Conservation (phyloP, 2,329 filamentous ascomycete species). For the Sodiomyces alkalinus region DNA sequence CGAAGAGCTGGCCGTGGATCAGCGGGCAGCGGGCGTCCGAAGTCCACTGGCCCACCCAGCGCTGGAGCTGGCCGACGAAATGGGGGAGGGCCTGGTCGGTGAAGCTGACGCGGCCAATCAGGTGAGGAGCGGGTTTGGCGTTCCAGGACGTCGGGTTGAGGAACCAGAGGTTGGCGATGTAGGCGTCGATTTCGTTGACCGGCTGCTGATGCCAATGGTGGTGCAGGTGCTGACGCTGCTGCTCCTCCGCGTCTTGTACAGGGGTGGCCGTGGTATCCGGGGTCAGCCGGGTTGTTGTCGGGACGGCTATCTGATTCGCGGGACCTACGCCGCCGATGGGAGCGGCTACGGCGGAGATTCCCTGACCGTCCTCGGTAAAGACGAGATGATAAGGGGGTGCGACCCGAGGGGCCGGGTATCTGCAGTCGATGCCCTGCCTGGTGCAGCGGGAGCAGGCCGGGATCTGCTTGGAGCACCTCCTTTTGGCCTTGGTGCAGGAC, state of each 20-base stretch:
- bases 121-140: no score
- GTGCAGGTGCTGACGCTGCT: no score
- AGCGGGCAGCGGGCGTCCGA: slow-evolving; percentile 9
- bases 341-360: background rate
- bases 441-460: slow-evolving; percentile 9
- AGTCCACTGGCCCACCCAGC: slow-evolving; percentile 10
- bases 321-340: background rate
- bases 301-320: background rate
- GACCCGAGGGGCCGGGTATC: background rate
- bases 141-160: background rate
- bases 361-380: background rate
- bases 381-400: background rate
- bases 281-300: background rate
- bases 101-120: background rate
- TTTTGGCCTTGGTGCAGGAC: slow-evolving; percentile 8
- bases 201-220: no score
- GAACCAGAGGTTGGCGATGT: no score
- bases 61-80: slow-evolving; percentile 4
- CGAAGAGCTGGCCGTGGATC: slow-evolving; percentile 11
- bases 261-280: no score
- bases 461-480: slow-evolving; percentile 9
- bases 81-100: slow-evolving; percentile 2
- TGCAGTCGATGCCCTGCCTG: slow-evolving; percentile 6
- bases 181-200: no score
- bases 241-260: no score